These are phyloP conservation scores for Plasmodium sp. DNA, from an alignment of 169 alveolate species.

Conservation along the genomic window DNA sequence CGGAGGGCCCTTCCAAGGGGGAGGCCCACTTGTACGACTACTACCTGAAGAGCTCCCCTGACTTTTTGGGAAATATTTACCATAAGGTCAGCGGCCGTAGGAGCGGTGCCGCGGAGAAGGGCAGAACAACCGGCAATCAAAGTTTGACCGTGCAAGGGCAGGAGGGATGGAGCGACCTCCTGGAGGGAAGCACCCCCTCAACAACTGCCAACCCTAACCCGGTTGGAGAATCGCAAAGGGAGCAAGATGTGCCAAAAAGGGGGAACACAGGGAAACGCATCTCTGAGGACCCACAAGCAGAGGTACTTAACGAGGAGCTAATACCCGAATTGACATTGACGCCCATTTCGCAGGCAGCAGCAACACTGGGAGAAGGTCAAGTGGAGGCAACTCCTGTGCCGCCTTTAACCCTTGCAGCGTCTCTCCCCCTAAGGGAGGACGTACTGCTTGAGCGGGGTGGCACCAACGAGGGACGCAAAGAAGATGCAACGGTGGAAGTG, in stretches of 20 bases:
- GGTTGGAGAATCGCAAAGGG: background rate
- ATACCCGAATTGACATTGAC: background rate
- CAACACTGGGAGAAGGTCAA: background rate
- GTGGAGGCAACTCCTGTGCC: background rate
- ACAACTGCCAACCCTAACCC: background rate
- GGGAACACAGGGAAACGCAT: background rate
- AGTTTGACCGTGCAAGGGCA: background rate
- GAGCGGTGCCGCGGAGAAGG: background rate
- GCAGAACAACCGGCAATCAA: background rate
- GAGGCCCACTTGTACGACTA: background rate
- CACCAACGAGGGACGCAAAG: background rate
- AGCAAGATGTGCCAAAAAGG: background rate
- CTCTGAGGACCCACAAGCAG: background rate
- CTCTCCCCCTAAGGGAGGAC: background rate
- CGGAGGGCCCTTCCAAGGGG: background rate
- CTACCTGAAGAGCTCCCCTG: conserved; percentile 3
- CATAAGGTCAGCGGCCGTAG: background rate
- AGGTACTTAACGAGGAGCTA: background rate
- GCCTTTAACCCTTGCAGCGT: background rate
- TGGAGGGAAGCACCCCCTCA: background rate
- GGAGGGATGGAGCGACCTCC: background rate
- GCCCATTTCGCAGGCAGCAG: background rate
- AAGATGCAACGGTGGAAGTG: background rate
- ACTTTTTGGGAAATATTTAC: conserved; percentile 2
- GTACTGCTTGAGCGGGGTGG: background rate